These are phyloP conservation scores for Litchi chinensis DNA, from an alignment of 345 rosid species.

Conservation along the genomic window DNA sequence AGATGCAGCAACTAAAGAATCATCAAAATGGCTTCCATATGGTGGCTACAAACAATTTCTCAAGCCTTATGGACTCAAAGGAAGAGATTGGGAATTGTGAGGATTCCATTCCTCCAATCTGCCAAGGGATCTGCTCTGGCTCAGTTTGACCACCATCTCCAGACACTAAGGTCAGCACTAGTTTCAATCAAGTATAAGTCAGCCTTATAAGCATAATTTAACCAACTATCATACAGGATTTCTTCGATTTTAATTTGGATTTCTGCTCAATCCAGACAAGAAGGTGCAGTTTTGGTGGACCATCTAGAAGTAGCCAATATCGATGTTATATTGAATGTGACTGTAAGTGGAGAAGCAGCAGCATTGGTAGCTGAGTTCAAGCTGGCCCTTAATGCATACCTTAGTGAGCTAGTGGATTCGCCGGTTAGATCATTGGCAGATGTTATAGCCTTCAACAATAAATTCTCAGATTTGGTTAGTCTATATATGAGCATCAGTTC, in stretches of 20 bases:
- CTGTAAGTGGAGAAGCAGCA: slow-evolving; percentile 13
- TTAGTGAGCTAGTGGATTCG: slow-evolving; percentile 29
- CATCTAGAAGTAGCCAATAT: slow-evolving; percentile 26
- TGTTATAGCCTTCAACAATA: slow-evolving; percentile 35
- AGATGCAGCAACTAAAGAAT: slow-evolving; percentile 50
- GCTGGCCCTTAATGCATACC: slow-evolving; percentile 37
- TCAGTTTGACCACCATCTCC: slow-evolving; percentile 32
- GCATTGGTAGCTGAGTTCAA: slow-evolving; percentile 45
- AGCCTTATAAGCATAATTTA: neutral
- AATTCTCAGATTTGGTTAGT: slow-evolving; percentile 30
- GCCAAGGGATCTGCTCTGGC: neutral
- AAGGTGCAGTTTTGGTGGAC: slow-evolving; percentile 43
- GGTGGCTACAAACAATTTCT: slow-evolving; percentile 65
- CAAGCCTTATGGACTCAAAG: slow-evolving; percentile 33
- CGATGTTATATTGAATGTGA: neutral
- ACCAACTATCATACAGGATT: neutral
- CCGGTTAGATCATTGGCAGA: slow-evolving; percentile 37
- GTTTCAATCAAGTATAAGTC: neutral
- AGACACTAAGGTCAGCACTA: slow-evolving; percentile 30
- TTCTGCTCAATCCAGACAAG: slow-evolving; percentile 23
- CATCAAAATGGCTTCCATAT: slow-evolving; percentile 44
- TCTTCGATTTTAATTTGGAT: neutral
- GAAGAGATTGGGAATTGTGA: slow-evolving; percentile 41
- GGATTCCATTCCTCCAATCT: slow-evolving; percentile 24
- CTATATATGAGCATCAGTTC: neutral